A percentile compares a stretch with the other conserved stretches of the same genome.
phyloP scores from a whole-genome alignment of 2,329 filamentous ascomycete species.

The Colletotrichum lindemuthianum region DNA sequence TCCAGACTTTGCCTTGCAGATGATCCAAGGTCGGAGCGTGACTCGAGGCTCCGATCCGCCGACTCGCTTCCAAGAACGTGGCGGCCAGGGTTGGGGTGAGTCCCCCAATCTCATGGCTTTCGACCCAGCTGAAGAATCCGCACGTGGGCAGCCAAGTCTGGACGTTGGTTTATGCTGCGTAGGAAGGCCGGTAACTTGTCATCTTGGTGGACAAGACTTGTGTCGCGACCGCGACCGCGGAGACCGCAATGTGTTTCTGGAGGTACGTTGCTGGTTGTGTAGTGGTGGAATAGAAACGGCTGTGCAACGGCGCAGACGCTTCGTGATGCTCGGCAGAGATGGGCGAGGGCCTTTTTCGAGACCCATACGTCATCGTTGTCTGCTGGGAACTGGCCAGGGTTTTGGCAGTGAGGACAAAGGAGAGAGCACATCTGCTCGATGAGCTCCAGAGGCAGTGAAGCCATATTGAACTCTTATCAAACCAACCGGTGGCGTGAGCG shows the following conservation, averaged over 20 bases:
- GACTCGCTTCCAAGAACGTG: slow-evolving; percentile 3
- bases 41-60: background rate
- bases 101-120: slow-evolving; percentile 18
- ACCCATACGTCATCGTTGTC: background rate
- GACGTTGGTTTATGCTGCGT: slow-evolving; percentile 11
- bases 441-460: slow-evolving; percentile 22
- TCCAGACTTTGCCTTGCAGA: slow-evolving; percentile 9
- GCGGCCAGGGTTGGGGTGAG: slow-evolving; percentile 7
- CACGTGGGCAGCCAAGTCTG: slow-evolving; percentile 9
- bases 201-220: background rate
- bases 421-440: slow-evolving; percentile 25
- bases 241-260: background rate
- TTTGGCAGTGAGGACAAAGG: slow-evolving; percentile 19
- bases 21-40: slow-evolving; percentile 4
- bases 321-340: slow-evolving; percentile 20
- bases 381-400: background rate
- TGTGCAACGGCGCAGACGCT: slow-evolving; percentile 19
- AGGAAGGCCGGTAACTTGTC: slow-evolving; percentile 18
- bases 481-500: background rate
- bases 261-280: slow-evolving; percentile 6
- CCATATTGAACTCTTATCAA: background rate
- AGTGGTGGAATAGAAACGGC: slow-evolving; percentile 30
- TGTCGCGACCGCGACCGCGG: background rate
- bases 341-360: slow-evolving; percentile 2
- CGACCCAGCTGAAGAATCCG: slow-evolving; percentile 14